phyloP scores from a whole-genome alignment of 371 early-diverging fungal species.

The Lichtheimia ornata region DNA sequence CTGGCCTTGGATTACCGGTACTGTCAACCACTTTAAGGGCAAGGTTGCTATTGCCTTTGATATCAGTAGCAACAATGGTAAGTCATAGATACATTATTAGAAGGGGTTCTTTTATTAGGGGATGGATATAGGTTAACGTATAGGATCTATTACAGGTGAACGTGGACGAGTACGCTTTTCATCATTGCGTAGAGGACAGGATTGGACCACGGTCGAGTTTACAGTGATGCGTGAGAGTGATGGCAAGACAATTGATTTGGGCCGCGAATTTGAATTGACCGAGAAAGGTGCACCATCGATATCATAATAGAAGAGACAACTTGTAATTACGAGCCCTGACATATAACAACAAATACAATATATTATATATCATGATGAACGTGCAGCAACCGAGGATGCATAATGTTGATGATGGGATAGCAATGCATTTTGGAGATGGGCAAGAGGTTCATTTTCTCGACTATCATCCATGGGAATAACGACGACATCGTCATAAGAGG shows the following conservation, averaged over 20 bases:
- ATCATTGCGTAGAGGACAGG: slow-evolving; percentile 33
- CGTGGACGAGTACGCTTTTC: slow-evolving; percentile 46
- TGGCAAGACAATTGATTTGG: slow-evolving; percentile 33
- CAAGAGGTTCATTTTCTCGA: neutral
- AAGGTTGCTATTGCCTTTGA: slow-evolving; percentile 61
- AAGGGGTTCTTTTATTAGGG: neutral
- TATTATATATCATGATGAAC: no score
- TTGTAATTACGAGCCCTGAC: neutral
- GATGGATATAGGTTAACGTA: no score
- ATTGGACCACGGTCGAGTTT: slow-evolving; percentile 44
- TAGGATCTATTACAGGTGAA: slow-evolving; percentile 23
- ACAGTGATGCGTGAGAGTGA: slow-evolving; percentile 40
- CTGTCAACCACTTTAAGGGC: slow-evolving; percentile 71
- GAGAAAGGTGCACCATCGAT: slow-evolving; percentile 37
- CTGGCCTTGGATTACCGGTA: slow-evolving; percentile 72
- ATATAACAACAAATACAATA: no score
- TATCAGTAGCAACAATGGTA: slow-evolving; percentile 59
- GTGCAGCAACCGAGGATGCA: no score
- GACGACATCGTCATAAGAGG: slow-evolving; percentile 8
- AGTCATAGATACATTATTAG: neutral
- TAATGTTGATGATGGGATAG: no score
- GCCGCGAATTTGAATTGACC: slow-evolving; percentile 30
- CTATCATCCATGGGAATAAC: neutral
- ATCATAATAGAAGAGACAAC: no score
- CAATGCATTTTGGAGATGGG: neutral